Evolutionary conservation across 148 eudicot species (phyloP), one percentile per base, ranked within the genome.

Genomic region (Amaranthus palmeri): DNA sequence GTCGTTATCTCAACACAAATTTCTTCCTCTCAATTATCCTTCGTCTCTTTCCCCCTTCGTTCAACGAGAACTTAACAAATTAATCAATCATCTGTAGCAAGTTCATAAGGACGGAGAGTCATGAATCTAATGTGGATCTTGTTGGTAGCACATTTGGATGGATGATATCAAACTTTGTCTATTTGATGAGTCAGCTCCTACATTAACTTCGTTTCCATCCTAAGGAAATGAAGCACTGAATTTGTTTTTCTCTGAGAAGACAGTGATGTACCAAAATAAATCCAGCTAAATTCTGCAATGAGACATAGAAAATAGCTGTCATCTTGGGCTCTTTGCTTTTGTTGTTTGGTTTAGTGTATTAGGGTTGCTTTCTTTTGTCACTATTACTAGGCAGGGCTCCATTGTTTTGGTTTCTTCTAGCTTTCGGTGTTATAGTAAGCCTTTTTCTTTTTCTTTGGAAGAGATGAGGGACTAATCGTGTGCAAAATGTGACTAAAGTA

Each of bases 101-200:
- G 36, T 25, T 25, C 36, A 25, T 0, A 25, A 25, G 36, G 36
- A 25, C 36, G 36, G 36, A 25, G 36, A n/a, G 17, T 41, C 17
- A 47, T 65, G 53, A 65, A 45, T 65, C 68, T 47, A 3, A 47
- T 65, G 54, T 25, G 36, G 43, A 50, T 50, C 40, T 60, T 52
- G 47, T 64, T 72, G 67, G 46, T 14, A 71, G 71, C 54, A 42
- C n/a, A 60, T 54, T 53, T 72, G 10, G 71, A 85, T 77, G 85
- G 83, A 76, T 70, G 77, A 55, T 42, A 61, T 72, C 68, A 59
- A 68, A 78, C 69, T 83, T 79, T 81, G 82, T 84, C 87, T 76
- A 42, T 74, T 74, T 14, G 52, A 54, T 79, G 78, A 79, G 74
- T 73, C 81, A 74, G 50, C 70, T 72, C 51, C 69, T 10, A 60